These are phyloP conservation scores for Gastrodia elata DNA, from an alignment of 106 monocot genomes.

Conservation along the genomic window DNA sequence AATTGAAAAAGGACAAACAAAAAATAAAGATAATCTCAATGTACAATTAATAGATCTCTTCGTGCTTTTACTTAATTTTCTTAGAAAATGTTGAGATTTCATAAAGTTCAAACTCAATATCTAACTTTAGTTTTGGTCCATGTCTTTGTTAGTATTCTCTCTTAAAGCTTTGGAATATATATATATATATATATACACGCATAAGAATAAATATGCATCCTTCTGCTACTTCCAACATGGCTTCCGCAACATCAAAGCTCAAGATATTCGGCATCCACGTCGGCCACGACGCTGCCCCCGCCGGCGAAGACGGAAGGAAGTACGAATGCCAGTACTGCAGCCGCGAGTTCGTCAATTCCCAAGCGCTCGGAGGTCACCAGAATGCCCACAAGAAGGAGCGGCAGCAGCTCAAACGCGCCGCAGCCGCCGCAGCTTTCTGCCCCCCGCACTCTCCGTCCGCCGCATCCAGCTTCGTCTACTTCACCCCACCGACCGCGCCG, in stretches of 20 bases:
- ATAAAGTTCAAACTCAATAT: too few relatives aligned
- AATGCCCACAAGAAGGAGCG: conserved; percentile 67
- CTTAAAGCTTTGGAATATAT: neutral
- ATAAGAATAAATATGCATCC: too few relatives aligned
- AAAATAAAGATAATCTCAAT: neutral
- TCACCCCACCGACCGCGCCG: neutral
- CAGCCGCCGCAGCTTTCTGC: neutral
- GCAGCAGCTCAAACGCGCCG: neutral
- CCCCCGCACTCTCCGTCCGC: neutral
- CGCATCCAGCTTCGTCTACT: neutral
- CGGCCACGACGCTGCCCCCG: neutral
- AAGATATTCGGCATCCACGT: conserved; percentile 1
- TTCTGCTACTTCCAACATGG: neutral
- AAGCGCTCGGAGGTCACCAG: conserved; percentile 67
- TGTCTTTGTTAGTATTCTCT: neutral
- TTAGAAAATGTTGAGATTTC: too few relatives aligned
- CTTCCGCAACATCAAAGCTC: neutral
- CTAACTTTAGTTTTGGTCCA: neutral
- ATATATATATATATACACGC: neutral
- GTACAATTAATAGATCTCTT: neutral
- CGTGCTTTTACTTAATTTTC: too few relatives aligned
- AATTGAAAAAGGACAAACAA: neutral
- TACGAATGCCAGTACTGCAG: conserved; percentile 42
- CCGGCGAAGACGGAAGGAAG: neutral
- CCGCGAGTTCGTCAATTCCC: conserved; percentile 43